phyloP scores from a whole-genome alignment of 164 flowering plant genomes.

The Aristolochia fimbriata region DNA sequence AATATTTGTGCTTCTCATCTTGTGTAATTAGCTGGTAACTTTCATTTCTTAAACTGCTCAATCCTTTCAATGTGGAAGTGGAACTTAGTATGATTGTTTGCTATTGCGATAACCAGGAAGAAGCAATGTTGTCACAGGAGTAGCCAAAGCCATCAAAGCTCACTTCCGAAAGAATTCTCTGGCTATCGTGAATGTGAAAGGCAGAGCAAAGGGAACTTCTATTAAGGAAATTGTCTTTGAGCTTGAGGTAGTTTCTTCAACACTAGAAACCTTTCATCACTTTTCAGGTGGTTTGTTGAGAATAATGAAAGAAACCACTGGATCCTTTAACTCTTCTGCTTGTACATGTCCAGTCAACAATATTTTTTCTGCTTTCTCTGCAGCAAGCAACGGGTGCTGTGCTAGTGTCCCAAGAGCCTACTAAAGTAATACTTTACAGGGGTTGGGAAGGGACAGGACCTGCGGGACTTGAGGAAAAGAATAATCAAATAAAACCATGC shows the following conservation, averaged over 20 bases:
- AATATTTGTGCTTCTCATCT: not conserved
- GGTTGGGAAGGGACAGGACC: slow-evolving; percentile 68
- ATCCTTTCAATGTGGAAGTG: no score
- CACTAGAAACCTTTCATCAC: not conserved
- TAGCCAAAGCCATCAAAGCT: slow-evolving; percentile 65
- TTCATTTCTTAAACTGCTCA: not conserved
- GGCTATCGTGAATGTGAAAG: slow-evolving; percentile 89
- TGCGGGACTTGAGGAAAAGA: slow-evolving; percentile 10
- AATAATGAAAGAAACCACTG: not conserved
- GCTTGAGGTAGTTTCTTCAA: slow-evolving; percentile 48
- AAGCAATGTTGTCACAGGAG: slow-evolving; percentile 66
- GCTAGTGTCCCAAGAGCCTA: slow-evolving; percentile 84
- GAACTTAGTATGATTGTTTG: not conserved
- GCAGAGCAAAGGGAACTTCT: slow-evolving; percentile 93
- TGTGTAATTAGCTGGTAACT: not conserved
- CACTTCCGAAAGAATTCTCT: slow-evolving; percentile 80
- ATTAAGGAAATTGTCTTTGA: slow-evolving; percentile 61
- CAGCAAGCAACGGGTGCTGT: slow-evolving; percentile 91
- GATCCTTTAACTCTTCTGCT: not conserved
- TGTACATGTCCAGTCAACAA: not conserved
- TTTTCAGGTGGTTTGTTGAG: not conserved
- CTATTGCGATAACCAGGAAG: slow-evolving; percentile 34
- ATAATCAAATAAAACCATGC: slow-evolving; percentile 7
- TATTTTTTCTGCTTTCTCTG: slow-evolving; percentile 4
- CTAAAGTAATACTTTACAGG: slow-evolving; percentile 79